phyloP scores from a whole-genome alignment of 352 stramenopile species.

The Phytophthora pini region DNA sequence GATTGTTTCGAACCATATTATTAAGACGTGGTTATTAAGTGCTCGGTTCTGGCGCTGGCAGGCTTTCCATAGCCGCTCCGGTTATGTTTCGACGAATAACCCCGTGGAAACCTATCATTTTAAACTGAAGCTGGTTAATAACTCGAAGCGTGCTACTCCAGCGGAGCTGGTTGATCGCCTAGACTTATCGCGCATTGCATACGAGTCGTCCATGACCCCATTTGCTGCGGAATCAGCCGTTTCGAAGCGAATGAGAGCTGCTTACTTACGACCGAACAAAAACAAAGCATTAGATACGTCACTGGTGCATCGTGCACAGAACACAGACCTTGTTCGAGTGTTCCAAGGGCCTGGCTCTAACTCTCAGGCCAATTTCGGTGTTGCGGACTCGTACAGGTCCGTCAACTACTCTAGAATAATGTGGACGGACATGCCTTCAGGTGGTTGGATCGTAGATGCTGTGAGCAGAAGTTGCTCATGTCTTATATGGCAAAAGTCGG shows the following conservation, averaged over 20 bases:
- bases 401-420: too few relatives aligned
- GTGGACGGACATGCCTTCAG: too few relatives aligned
- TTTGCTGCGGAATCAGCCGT: background rate
- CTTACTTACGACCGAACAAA: background rate
- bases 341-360: too few relatives aligned
- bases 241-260: slow-evolving; percentile 1
- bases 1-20: background rate
- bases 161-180: background rate
- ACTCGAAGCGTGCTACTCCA: slow-evolving; percentile 1
- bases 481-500: too few relatives aligned
- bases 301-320: too few relatives aligned
- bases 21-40: background rate
- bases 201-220: background rate
- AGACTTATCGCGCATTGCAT: background rate
- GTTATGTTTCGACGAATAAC: background rate
- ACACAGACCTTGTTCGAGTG: too few relatives aligned
- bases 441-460: too few relatives aligned
- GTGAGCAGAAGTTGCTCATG: too few relatives aligned
- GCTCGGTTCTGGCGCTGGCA: background rate
- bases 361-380: too few relatives aligned
- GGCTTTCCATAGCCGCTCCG: background rate
- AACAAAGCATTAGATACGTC: background rate
- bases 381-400: too few relatives aligned
- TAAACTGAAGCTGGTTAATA: slow-evolving; percentile 1
- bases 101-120: background rate